Evolutionary conservation across 768 basidiomycete species (phyloP), one percentile per base, ranked within the genome.

Genomic region (Pluteus cervinus): DNA sequence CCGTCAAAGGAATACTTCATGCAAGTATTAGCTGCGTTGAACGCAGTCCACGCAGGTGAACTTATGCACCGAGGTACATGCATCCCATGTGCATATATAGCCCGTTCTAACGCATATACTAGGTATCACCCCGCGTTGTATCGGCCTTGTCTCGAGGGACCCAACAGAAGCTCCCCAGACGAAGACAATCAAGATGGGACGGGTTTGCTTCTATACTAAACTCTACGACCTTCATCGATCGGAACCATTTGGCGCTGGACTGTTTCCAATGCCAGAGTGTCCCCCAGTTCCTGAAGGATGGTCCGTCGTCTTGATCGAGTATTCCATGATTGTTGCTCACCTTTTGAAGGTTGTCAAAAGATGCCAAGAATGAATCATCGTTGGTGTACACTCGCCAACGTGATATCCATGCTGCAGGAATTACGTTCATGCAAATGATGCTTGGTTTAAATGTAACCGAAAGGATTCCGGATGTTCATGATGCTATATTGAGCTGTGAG

Each of bases 371-470:
- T 25, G 84, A 85, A 17, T 81, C 82, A 0, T 66, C 89, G n/a
- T 52, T 78, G 30, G 51, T 74, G 0, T 92, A 92, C 54, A 83
- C 86, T 7, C 76, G 71, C 26, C 68, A 76, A 28, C 73, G 91
- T 20, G 92, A 96, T 50, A 79, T 94, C 7, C 90, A 92, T 60
- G 72, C 76, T 29, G 76, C 80, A 0, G 91, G 86, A 0, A 72
- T 93, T 17, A 70, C 90, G 2, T 62, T 92, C 25, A 50, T 91
- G 36, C 87, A 93, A 58, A 89, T 94, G 86, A 57, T 94, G 9
- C 61, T 81, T n/a, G 92, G 92, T 0, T 59, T 79, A 36, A 75
- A 86, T 45, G 80, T 86, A 7, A 71, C 69, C 38, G 65, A 64
- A 35, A 64, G 67, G 29, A 84, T 68, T 47, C 56, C 62, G 20